These are phyloP conservation scores for Salvia rosmarinus DNA, from an alignment of 257 asterid species.

Conservation along the genomic window DNA sequence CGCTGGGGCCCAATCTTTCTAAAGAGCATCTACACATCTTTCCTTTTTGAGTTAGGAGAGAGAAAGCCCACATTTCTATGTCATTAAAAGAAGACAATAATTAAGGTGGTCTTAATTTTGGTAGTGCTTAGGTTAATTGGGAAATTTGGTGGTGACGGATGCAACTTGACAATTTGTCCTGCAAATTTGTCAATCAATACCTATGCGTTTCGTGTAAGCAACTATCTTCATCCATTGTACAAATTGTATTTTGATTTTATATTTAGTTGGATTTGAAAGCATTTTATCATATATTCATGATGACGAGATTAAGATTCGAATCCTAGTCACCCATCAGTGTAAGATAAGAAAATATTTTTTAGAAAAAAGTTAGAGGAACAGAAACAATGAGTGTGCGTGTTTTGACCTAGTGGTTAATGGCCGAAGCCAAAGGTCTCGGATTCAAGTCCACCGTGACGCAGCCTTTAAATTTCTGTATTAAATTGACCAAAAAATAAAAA, in stretches of 20 bases:
- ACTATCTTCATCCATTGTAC: background rate
- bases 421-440: no score
- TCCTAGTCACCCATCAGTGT: no score
- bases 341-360: no score
- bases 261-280: no score
- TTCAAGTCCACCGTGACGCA: no score
- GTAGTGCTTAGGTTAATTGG: conserved; percentile 48
- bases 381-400: no score
- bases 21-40: conserved; percentile 50
- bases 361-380: no score
- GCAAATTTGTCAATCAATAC: conserved; percentile 15
- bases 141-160: conserved; percentile 59
- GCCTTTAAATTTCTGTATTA: no score
- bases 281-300: no score
- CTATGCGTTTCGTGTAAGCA: conserved; percentile 28
- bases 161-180: conserved; percentile 36
- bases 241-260: background rate
- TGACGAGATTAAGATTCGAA: no score
- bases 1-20: conserved; percentile 56
- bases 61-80: conserved; percentile 18
- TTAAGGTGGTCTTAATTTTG: conserved; percentile 36
- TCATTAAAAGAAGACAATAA: conserved; percentile 34
- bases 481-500: no score
- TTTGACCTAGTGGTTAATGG: no score
- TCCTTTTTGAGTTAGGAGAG: conserved; percentile 24